These are phyloP conservation scores for Chaetoscypha palmicola DNA, from an alignment of 2,329 filamentous ascomycete species.

Conservation along the genomic window DNA sequence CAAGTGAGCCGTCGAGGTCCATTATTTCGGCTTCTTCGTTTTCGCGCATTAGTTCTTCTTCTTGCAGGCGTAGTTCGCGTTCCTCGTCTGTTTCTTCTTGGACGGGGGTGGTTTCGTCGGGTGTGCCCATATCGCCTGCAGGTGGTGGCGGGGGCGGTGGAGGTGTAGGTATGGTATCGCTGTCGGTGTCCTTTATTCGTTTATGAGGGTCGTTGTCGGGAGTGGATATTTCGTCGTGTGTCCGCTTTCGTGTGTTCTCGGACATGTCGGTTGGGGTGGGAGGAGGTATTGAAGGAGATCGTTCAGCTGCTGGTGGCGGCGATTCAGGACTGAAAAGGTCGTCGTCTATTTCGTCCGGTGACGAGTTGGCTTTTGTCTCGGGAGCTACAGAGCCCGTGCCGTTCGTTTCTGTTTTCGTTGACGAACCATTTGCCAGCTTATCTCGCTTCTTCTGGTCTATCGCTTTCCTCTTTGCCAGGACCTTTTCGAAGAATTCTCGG, in stretches of 20 bases:
- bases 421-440: slow-evolving; percentile 23
- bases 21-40: slow-evolving; percentile 28
- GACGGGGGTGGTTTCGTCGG: slow-evolving; percentile 4
- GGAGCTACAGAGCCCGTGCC: not conserved
- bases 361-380: slow-evolving; percentile 19
- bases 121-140: slow-evolving; percentile 11
- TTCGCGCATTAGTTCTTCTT: slow-evolving; percentile 29
- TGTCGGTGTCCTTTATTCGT: slow-evolving; percentile 24
- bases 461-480: slow-evolving; percentile 65
- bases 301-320: slow-evolving; percentile 32
- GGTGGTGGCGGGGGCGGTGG: slow-evolving; percentile 27
- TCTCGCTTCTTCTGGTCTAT: slow-evolving; percentile 61
- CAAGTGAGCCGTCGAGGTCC: slow-evolving; percentile 19
- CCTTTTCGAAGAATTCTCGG: slow-evolving; percentile 80
- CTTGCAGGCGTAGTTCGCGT: slow-evolving; percentile 18
- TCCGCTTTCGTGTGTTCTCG: slow-evolving; percentile 58
- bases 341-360: slow-evolving; percentile 27
- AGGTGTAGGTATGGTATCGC: slow-evolving; percentile 21
- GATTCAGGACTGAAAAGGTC: slow-evolving; percentile 8
- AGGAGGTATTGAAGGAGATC: slow-evolving; percentile 35
- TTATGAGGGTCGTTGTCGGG: slow-evolving; percentile 24
- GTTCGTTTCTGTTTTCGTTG: slow-evolving; percentile 15
- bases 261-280: slow-evolving; percentile 35
- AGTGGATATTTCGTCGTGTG: slow-evolving; percentile 33
- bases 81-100: slow-evolving; percentile 21